A percentile compares a stretch with the other conserved stretches of the same genome.
These are phyloP conservation scores for Babesia bigemina DNA, from an alignment of 169 alveolate genomes.

Conservation along the genomic window DNA sequence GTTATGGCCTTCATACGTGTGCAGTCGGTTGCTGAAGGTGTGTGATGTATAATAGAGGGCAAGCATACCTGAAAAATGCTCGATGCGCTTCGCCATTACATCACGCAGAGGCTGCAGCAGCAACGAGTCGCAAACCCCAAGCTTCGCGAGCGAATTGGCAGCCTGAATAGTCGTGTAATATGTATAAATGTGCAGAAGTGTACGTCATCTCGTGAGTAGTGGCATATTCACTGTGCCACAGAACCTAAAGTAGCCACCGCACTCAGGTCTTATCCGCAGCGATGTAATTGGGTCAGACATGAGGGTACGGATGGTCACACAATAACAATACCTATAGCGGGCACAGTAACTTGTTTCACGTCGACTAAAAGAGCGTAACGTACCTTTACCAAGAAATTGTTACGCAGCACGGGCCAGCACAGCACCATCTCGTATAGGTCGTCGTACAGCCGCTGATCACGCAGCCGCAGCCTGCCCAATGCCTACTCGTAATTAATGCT, in stretches of 20 bases:
- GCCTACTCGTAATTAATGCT: conserved; percentile 29
- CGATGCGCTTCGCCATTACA: conserved; percentile 64
- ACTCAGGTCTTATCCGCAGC: background rate
- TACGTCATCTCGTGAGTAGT: background rate
- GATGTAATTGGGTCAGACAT: background rate
- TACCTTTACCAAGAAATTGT: conserved; percentile 73
- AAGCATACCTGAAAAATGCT: conserved; percentile 61
- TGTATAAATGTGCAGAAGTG: background rate
- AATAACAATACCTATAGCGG: background rate
- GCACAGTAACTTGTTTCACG: background rate
- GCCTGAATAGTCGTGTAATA: conserved; percentile 38
- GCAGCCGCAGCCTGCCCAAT: conserved; percentile 63
- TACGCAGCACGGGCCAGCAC: conserved; percentile 79
- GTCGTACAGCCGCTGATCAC: conserved; percentile 71
- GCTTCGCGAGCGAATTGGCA: conserved; percentile 71
- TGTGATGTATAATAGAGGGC: conserved; percentile 7
- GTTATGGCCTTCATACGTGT: conserved; percentile 66
- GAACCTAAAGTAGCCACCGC: background rate
- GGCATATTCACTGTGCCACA: background rate
- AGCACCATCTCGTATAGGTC: conserved; percentile 75
- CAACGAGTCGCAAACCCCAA: conserved; percentile 67
- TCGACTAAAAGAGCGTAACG: background rate
- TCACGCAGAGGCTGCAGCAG: conserved; percentile 71
- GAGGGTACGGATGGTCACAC: background rate
- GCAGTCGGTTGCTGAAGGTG: conserved; percentile 52